A percentile compares a stretch with the other conserved stretches of the same genome.
Evolutionary conservation across 345 rosid genomes (phyloP).

Genomic region (Erodium maritimum): DNA sequence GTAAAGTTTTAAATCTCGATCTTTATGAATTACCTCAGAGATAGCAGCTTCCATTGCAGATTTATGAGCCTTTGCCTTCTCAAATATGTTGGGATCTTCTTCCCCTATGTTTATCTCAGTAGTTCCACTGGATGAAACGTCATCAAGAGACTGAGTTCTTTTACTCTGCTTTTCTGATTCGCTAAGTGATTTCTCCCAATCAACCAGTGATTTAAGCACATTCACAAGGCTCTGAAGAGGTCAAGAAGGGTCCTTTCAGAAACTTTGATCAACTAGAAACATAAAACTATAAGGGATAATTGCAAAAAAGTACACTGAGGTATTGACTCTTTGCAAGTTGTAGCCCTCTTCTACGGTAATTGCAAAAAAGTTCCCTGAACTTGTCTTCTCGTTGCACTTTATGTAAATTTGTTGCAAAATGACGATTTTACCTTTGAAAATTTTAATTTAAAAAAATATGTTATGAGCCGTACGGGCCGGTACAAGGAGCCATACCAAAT

Average conservation of each 20-base stretch:
- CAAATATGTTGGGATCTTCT: constrained; percentile 69
- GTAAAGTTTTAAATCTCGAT: not conserved
- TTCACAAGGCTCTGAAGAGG: constrained; percentile 72
- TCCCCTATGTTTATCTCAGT: constrained; percentile 44
- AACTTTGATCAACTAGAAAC: not conserved
- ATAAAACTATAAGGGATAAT: not conserved
- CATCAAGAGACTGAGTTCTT: constrained; percentile 29
- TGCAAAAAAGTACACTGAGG: too few relatives aligned
- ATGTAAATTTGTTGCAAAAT: too few relatives aligned
- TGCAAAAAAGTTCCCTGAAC: too few relatives aligned
- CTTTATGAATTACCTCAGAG: constrained; percentile 48
- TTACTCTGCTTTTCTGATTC: constrained; percentile 31
- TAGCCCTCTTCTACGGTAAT: too few relatives aligned
- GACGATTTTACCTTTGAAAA: too few relatives aligned
- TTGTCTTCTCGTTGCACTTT: too few relatives aligned
- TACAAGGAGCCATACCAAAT: too few relatives aligned
- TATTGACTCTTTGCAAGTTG: too few relatives aligned
- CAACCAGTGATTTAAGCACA: constrained; percentile 84
- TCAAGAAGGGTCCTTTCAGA: constrained; percentile 15
- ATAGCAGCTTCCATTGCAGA: constrained; percentile 86
- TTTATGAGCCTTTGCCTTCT: constrained; percentile 95
- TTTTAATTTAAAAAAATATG: too few relatives aligned
- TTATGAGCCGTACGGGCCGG: too few relatives aligned
- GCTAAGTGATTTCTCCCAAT: constrained; percentile 72
- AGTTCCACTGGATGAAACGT: constrained; percentile 28